Evolutionary conservation across 768 basidiomycete species (phyloP).

Genomic region (Leccinum subtestaceum): DNA sequence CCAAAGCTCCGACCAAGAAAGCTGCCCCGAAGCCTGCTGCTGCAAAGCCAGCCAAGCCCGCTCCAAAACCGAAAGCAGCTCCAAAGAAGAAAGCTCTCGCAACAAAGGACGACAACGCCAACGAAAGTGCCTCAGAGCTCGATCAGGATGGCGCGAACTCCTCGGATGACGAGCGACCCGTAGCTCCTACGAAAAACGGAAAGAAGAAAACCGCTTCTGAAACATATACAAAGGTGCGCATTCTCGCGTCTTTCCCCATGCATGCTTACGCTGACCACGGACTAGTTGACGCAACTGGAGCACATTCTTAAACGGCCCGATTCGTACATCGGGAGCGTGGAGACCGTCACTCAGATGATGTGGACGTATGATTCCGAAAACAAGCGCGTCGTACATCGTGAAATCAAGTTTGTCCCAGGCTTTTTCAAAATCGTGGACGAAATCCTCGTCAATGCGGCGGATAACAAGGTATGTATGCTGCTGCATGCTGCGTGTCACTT

Average conservation of each 20-base stretch:
- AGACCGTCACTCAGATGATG: constrained; percentile 80
- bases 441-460: constrained; percentile 97
- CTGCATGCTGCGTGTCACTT: neutral
- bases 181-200: constrained; percentile 30
- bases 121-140: constrained; percentile 44
- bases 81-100: constrained; percentile 70
- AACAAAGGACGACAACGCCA: constrained; percentile 63
- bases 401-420: constrained; percentile 90
- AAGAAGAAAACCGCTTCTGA: constrained; percentile 91
- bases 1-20: constrained; percentile 40
- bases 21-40: constrained; percentile 44
- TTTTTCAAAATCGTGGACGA: constrained; percentile 99
- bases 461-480: constrained; percentile 81
- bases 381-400: constrained; percentile 81
- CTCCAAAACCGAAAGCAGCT: constrained; percentile 49
- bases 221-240: constrained; percentile 79
- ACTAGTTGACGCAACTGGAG: constrained; percentile 88
- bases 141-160: constrained; percentile 38
- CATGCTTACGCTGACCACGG: neutral
- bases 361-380: constrained; percentile 89
- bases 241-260: neutral
- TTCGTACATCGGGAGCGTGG: constrained; percentile 95
- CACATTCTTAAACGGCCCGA: constrained; percentile 92
- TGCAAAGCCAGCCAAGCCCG: constrained; percentile 38
- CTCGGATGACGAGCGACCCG: constrained; percentile 31